phyloP scores from a whole-genome alignment of 345 rosid species.

The Hibiscus tridactylites region DNA sequence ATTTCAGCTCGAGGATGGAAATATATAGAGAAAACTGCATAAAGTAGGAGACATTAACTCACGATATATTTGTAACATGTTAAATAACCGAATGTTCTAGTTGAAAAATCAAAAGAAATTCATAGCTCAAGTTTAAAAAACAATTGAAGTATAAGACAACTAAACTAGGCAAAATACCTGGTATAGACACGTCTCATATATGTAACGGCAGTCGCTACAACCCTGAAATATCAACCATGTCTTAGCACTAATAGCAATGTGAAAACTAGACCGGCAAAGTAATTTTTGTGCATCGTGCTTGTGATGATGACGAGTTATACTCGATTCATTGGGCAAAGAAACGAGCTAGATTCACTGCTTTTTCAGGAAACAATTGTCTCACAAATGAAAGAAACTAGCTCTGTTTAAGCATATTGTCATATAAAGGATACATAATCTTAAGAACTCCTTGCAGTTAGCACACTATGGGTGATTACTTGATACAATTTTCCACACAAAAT shows the following conservation, averaged over 20 bases:
- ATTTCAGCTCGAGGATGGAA: neutral
- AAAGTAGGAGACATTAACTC: neutral
- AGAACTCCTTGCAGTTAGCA: neutral
- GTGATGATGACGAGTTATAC: neutral
- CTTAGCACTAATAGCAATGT: conserved; percentile 1
- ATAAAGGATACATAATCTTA: neutral
- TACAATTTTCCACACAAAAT: neutral
- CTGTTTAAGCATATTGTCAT: neutral
- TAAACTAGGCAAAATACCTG: conserved; percentile 36
- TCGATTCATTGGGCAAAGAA: neutral
- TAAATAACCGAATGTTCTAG: neutral
- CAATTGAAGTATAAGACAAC: neutral
- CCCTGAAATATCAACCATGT: conserved; percentile 45
- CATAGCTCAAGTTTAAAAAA: neutral
- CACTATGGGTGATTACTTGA: neutral
- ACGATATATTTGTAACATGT: neutral
- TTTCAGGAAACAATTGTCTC: neutral
- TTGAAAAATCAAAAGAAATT: neutral
- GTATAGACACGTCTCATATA: conserved; percentile 95
- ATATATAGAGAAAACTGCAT: neutral
- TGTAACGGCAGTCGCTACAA: conserved; percentile 81
- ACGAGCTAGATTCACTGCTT: neutral
- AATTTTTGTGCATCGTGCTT: neutral
- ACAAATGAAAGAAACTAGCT: neutral
- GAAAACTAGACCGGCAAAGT: neutral